Base-by-base conservation (phyloP, 1,139 yeast genomes). In the Ogataea hybrid region DNA sequence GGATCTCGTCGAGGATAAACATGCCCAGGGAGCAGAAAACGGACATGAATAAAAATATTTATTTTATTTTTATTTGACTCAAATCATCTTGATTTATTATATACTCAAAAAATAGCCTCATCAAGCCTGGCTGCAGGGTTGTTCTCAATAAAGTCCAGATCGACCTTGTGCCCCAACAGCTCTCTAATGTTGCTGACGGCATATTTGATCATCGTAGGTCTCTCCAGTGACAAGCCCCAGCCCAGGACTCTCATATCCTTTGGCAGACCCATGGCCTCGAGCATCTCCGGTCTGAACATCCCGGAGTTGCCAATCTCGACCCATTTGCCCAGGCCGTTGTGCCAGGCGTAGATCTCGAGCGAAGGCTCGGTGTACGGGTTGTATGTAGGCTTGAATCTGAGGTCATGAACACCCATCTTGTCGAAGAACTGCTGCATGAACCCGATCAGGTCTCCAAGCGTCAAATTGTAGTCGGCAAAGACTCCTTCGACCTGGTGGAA, bases 401-500 rank as follows among this genome's bases (percentile, higher is more conserved):
- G 78, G 52, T 89, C 84, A 56, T 84, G 81, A 49, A 92, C 97
- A 63, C 98, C 98, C 98, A 94, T 94, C 71, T 88, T 87, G 47
- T 81, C 81, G 68, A 94, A 94, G 79, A 92, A 94, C 61, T 84
- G 88, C 68, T 92, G 94, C 98, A 94, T 90, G 78, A 94, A 94
- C 32, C 97, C 96, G 67, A 94, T 94, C 67, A 94, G 76, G 63
- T 90, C 97, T 49, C 98, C 98, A 57, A 94, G 73, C 16, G 98
- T 90, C 59, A 92, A 73, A 67, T 89, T 86, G 69, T 88, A 90
- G 62, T 95, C 98, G 28, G 97, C 98, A 65, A 94, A 75, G 43
- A 94, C 98, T 71, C 99, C 99, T 71, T 94, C 99, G 49, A 94
- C 95, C 72, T 94, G 99, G 69, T 92, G 97, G 76, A 94, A 94